A percentile compares a stretch with the other conserved stretches of the same genome.
These are phyloP conservation scores for Sclerotinia nivalis DNA, from an alignment of 2,329 filamentous ascomycete genomes.

Conservation along the genomic window DNA sequence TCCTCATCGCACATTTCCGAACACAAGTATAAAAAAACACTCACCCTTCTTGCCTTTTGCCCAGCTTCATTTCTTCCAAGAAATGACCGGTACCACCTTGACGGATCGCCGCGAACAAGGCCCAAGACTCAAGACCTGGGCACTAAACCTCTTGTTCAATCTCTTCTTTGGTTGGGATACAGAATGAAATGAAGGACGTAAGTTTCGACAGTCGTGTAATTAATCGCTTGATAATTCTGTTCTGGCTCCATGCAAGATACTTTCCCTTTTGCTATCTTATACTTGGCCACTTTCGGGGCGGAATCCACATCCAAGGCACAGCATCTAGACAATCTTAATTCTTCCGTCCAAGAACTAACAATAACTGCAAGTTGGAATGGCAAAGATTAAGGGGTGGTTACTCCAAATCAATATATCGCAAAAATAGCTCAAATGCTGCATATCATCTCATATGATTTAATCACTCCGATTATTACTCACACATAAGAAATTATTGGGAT, in stretches of 20 bases:
- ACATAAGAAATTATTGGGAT: neutral
- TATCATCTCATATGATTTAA: slow-evolving; percentile 13
- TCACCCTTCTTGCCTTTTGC: neutral
- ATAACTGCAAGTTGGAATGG: neutral
- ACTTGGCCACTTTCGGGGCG: neutral
- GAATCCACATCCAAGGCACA: neutral
- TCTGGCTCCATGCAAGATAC: neutral
- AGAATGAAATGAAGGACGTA: neutral
- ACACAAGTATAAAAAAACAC: neutral
- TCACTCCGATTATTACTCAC: neutral
- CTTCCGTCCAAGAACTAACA: neutral
- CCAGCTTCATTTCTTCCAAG: neutral
- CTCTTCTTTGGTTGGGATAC: neutral
- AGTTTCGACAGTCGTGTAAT: neutral
- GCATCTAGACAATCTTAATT: neutral
- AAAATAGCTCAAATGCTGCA: neutral
- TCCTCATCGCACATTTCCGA: neutral
- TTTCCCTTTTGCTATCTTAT: neutral
- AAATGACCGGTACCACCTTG: neutral
- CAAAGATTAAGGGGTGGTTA: neutral
- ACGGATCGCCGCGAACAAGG: neutral
- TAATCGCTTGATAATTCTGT: neutral
- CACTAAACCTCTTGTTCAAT: neutral
- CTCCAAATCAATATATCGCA: neutral
- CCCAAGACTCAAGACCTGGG: neutral